phyloP scores from a whole-genome alignment of 345 rosid genomes.

The Salix suchowensis region DNA sequence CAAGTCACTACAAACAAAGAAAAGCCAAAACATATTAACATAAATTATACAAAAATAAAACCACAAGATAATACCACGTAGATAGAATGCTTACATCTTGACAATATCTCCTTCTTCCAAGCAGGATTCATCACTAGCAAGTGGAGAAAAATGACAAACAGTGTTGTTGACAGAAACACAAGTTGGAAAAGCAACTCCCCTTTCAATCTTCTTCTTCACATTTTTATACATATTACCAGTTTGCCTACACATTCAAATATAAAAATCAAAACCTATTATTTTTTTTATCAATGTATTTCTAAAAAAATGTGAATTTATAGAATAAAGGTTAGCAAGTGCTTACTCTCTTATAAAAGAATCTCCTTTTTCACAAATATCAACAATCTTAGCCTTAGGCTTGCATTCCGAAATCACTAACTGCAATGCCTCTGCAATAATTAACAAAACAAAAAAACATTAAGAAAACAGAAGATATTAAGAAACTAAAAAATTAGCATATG shows the following conservation, averaged over 20 bases:
- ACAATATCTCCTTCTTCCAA: slow-evolving; percentile 85
- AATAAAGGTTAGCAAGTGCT: slow-evolving; percentile 13
- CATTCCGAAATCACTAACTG: slow-evolving; percentile 71
- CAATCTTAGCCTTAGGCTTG: slow-evolving; percentile 79
- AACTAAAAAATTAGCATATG: neutral
- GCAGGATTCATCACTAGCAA: slow-evolving; percentile 67
- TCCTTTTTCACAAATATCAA: slow-evolving; percentile 84
- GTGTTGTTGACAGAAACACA: slow-evolving; percentile 86
- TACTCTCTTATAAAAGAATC: slow-evolving; percentile 85
- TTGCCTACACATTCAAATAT: slow-evolving; percentile 45
- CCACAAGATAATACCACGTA: neutral
- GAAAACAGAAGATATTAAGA: neutral
- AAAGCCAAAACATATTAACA: neutral
- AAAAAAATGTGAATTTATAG: neutral
- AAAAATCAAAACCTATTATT: slow-evolving; percentile 1
- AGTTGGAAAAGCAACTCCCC: slow-evolving; percentile 94
- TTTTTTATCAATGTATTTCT: neutral
- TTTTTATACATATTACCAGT: slow-evolving; percentile 88
- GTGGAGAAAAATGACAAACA: slow-evolving; percentile 85
- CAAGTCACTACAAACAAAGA: slow-evolving; percentile 55
- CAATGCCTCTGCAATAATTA: slow-evolving; percentile 58
- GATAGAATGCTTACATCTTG: slow-evolving; percentile 59
- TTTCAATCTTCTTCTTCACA: slow-evolving; percentile 83
- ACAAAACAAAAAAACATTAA: neutral
- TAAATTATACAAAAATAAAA: neutral